Base-by-base conservation (phyloP, 129 eudicot species). In the Pulicaria dysenterica region DNA sequence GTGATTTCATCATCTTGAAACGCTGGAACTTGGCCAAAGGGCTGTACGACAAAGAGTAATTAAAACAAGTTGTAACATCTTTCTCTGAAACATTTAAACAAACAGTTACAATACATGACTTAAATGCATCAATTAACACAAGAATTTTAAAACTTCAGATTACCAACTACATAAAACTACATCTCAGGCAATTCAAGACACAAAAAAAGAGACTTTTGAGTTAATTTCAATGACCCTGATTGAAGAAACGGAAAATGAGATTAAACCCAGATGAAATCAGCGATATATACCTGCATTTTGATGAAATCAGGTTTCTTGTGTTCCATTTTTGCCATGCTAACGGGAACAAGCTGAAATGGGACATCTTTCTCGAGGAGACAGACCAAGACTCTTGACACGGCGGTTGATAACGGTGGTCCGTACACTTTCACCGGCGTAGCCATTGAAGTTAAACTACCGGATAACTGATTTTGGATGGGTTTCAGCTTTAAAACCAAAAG, bases 21-120 rank as follows among this genome's bases (percentile, higher is more conserved):
- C 15, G 90, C 95, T 12, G 97, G 97, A 54, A 91, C 97, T 82
- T 85, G 97, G 9, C 97, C 97, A 77, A 91, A 91, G 7, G 97
- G 97, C 97, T 91, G 88, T 60, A 62, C 14, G 41, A 66, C 24
- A 59, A 67, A 71, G 11, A 58, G 31, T 50, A 54, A 76, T 8
- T 59, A 3, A 56, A 2, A 54, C 12, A 72, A 43, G 54, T 70
- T 24, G 31, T 24, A 24, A 24, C 31, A 3, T 17, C 5, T 60
- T 62, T 60, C 69, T 56, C 55, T 40, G 53, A 73, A 41, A 19
- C 53, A 71, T 71, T 71, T 10, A 13, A 57, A 56, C 75, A 56
- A 71, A 71, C 56, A 53, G 40, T 57, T 42, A 14, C 8, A 19
- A 34, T 46, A 8, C 56, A 19, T 56, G 31, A 58, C 16, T 36